Evolutionary conservation across 306 rosid genomes (phyloP), one percentile per base, ranked within the genome.

Genomic region (Lupinus albus): DNA sequence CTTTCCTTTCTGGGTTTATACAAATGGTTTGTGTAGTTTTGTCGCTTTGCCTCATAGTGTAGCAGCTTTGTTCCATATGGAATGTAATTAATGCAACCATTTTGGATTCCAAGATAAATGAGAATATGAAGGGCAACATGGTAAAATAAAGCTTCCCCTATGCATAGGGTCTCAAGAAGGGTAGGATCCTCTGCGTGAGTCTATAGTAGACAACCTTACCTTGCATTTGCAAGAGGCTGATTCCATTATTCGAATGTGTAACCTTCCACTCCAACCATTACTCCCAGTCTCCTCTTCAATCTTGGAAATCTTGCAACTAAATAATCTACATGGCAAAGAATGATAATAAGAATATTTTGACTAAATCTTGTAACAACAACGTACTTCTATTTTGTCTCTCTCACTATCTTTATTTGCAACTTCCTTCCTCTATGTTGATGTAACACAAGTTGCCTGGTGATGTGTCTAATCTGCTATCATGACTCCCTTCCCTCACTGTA

Each of bases 401-500:
- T 4, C 16, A 13, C 62, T n/a, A 30, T 56, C 20, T 30, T 30
- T 13, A 32, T 56, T n/a, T 13, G 18, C 42, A 25, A 10, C 44
- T 48, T 48, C 16, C 16, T 16, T 54, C 46, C 45, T 49, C 8
- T 57, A 35, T 42, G 52, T 20, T 28, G 48, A 51, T 68, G 46
- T 46, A 62, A 56, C 45, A 28, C 28, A 18, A 20, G 39, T 25
- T 25, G 25, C 36, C 8, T 69, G 45, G 18, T 63, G 66, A 42
- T 70, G 71, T 53, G 67, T 54, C 38, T 35, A 25, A 36, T 69
- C 50, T 61, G n/a, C 62, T 69, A 30, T 33, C 25, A 36, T 15
- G 20, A 44, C 11, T 7, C 3, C 10, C 58, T 18, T 30, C 16
- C 12, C n/a, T 48, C 47, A 15, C 15, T 11, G 15, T 47, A 48